Conservation (phyloP, 1,139 yeast genomes). For the Arxiozyma bovina region DNA sequence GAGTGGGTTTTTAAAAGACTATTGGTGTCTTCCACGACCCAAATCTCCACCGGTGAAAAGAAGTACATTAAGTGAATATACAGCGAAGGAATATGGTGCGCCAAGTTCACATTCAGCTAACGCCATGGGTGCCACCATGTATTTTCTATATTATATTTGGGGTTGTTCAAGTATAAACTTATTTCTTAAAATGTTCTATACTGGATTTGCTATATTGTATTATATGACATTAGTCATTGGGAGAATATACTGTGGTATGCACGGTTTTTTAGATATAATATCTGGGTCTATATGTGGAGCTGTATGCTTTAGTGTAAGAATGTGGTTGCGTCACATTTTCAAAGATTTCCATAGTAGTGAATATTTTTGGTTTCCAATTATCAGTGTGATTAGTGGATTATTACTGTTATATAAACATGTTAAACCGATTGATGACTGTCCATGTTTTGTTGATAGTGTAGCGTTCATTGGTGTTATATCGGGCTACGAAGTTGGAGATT, state of each 20-base stretch:
- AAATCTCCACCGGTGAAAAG: slow-evolving; percentile 85
- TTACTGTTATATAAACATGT: slow-evolving; percentile 60
- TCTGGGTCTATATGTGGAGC: slow-evolving; percentile 62
- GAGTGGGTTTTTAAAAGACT: slow-evolving; percentile 75
- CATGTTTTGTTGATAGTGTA: slow-evolving; percentile 92
- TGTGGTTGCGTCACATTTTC: slow-evolving; percentile 13
- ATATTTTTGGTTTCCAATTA: slow-evolving; percentile 33
- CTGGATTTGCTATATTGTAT: slow-evolving; percentile 36
- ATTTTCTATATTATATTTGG: slow-evolving; percentile 17
- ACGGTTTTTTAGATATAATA: slow-evolving; percentile 72
- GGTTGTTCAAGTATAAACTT: slow-evolving; percentile 8
- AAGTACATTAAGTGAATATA: slow-evolving; percentile 79
- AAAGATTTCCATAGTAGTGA: slow-evolving; percentile 21
- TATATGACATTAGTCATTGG: slow-evolving; percentile 66
- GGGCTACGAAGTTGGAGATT: slow-evolving; percentile 41
- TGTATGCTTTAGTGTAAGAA: slow-evolving; percentile 38
- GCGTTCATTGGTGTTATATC: slow-evolving; percentile 85
- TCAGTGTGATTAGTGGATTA: slow-evolving; percentile 38
- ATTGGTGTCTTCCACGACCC: slow-evolving; percentile 85
- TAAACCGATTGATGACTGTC: slow-evolving; percentile 87
- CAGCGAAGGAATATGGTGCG: slow-evolving; percentile 89
- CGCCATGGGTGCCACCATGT: slow-evolving; percentile 65
- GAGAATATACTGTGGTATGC: slow-evolving; percentile 94
- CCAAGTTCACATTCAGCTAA: slow-evolving; percentile 93
- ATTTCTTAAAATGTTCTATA: slow-evolving; percentile 6